Percentiles rank a stretch among this genome's conserved stretches.
Evolutionary conservation across 2,329 filamentous ascomycete species (phyloP).

Genomic region (Arthrinium phaeospermum): DNA sequence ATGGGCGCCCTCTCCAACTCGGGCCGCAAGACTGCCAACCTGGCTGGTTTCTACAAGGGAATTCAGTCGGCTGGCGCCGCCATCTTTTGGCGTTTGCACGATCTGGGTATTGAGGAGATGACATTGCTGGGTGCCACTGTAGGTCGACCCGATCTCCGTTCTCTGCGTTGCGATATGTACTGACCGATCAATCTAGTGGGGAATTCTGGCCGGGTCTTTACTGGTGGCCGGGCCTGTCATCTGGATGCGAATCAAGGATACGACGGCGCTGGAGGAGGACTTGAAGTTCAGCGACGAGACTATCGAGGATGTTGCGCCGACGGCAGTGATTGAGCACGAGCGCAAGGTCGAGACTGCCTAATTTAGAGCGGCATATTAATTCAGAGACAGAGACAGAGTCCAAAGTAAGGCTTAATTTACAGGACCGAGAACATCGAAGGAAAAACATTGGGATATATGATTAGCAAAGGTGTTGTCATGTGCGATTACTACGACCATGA

Average conservation of each 20-base stretch:
- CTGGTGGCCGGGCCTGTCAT: slow-evolving; percentile 81
- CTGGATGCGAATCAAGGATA: slow-evolving; percentile 79
- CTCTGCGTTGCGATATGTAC: not conserved
- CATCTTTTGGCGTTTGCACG: slow-evolving; percentile 75
- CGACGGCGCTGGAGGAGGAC: slow-evolving; percentile 81
- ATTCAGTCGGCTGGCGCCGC: slow-evolving; percentile 88
- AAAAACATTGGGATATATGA: not conserved
- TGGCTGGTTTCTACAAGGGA: slow-evolving; percentile 85
- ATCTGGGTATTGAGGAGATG: slow-evolving; percentile 66
- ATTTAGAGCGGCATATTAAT: not conserved
- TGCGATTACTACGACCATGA: not conserved
- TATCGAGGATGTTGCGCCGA: slow-evolving; percentile 66
- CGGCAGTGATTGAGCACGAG: slow-evolving; percentile 32
- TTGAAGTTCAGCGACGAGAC: slow-evolving; percentile 86
- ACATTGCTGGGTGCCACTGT: slow-evolving; percentile 69
- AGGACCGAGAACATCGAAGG: not conserved
- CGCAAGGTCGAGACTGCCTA: slow-evolving; percentile 31
- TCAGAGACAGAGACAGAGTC: not conserved
- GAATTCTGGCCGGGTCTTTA: slow-evolving; percentile 73
- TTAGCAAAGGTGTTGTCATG: slow-evolving; percentile 2
- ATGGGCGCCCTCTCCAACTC: slow-evolving; percentile 96
- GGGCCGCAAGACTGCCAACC: slow-evolving; percentile 87
- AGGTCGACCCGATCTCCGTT: slow-evolving; percentile 30
- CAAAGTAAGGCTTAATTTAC: not conserved
- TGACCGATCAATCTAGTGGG: slow-evolving; percentile 65